Base-by-base conservation (phyloP, 108 stramenopile species). In the Parietichytrium sp. region DNA sequence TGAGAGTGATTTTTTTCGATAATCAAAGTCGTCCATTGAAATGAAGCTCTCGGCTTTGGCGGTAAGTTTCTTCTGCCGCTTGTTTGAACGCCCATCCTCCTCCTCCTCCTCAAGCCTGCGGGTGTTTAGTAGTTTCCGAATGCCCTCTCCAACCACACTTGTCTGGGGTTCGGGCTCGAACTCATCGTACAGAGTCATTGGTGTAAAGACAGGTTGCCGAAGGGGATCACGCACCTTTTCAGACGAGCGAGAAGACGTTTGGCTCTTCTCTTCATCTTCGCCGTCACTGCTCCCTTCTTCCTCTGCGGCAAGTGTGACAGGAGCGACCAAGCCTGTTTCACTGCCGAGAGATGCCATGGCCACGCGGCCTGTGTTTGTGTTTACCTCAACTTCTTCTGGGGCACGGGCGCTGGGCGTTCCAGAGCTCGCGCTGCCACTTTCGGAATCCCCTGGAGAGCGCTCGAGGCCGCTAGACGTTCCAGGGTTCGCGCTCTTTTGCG, bases 111-210 rank as follows among this genome's bases (percentile, higher is more conserved):
- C 29, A 29, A 23, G 52, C 15, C 29, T 72, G 61, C 42, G 61
- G 42, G 38, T 42, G 33, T 42, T 36, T 7, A 72, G 42, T 6
- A 72, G 23, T 33, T 20, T 25, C 0, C 61, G 61, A 20, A 72
- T 72, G 61, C 42, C n/a, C 61, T 16, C n/a, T 33, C 61, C 61
- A 15, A 72, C 25, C 1, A 45, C 61, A 8, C 38, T 45, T 16
- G 61, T 72, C 38, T 16, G 38, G 10, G 33, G 20, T 42, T 72
- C 61, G 13, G 61, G 61, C 61, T 72, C 61, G 20, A 72, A 72
- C 61, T 72, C 61, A 10, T 72, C 61, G 42, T 72, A 72, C 15
- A 45, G 38, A 8, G 45, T 10, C 23, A 42, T 72, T 20, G 36
- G 36, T 0, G 10, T 10, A 2, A 72, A 72, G 15, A 72, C 42